Evolutionary conservation across 2,329 filamentous ascomycete genomes (phyloP).

Genomic region (Sclerotinia sclerotiorum): DNA sequence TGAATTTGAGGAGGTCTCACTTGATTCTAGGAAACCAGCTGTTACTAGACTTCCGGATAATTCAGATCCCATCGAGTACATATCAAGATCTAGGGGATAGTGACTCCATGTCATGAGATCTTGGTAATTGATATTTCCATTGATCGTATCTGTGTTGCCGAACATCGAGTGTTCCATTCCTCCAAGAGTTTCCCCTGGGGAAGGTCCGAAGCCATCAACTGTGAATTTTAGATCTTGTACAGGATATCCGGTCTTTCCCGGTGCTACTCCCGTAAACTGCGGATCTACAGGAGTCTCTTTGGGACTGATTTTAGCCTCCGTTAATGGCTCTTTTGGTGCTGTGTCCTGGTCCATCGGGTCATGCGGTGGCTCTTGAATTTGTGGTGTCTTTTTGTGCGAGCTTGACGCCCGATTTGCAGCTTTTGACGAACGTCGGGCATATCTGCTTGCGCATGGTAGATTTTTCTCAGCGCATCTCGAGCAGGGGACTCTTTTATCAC

Average conservation of each 20-base stretch:
- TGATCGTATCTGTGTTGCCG: slow-evolving; percentile 24
- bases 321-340: slow-evolving; percentile 3
- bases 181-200: slow-evolving; percentile 11
- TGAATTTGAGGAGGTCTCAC: slow-evolving; percentile 18
- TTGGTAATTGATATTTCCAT: slow-evolving; percentile 44
- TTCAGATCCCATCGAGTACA: slow-evolving; percentile 29
- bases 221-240: slow-evolving; percentile 17
- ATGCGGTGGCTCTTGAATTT: slow-evolving; percentile 19
- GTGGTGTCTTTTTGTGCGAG: slow-evolving; percentile 22
- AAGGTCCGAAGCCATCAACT: slow-evolving; percentile 18
- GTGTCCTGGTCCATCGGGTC: slow-evolving; percentile 22
- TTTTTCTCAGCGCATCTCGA: slow-evolving; percentile 51
- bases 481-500: slow-evolving; percentile 52
- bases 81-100: slow-evolving; percentile 47
- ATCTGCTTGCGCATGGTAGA: slow-evolving; percentile 50
- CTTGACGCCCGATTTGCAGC: slow-evolving; percentile 28
- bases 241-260: slow-evolving; percentile 1
- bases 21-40: slow-evolving; percentile 12
- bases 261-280: slow-evolving; percentile 15
- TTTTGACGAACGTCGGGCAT: slow-evolving; percentile 53
- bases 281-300: slow-evolving; percentile 1
- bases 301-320: slow-evolving; percentile 2
- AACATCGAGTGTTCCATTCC: slow-evolving; percentile 20
- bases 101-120: slow-evolving; percentile 49
- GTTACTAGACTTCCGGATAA: slow-evolving; percentile 15